These are phyloP conservation scores for Fusarium devonianum DNA, from an alignment of 2,329 filamentous ascomycete species.

Conservation along the genomic window DNA sequence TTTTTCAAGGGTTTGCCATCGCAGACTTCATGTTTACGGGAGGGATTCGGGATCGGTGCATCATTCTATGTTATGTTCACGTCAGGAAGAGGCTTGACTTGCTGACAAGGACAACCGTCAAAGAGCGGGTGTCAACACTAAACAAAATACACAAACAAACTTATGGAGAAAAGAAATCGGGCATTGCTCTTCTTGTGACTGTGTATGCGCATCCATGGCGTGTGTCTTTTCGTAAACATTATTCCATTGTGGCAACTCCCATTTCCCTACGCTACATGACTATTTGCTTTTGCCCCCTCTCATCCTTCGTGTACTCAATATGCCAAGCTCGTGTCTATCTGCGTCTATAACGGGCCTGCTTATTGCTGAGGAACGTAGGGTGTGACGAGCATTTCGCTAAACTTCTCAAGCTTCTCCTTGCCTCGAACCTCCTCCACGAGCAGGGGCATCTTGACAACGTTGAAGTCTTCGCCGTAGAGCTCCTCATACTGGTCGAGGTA, in stretches of 20 bases:
- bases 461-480: slow-evolving; percentile 93
- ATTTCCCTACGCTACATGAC: slow-evolving; percentile 16
- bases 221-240: slow-evolving; percentile 17
- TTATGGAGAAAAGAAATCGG: slow-evolving; percentile 14
- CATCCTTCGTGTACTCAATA: slow-evolving; percentile 18
- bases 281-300: slow-evolving; percentile 5
- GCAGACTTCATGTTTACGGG: slow-evolving; percentile 19
- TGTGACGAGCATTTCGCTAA: slow-evolving; percentile 82
- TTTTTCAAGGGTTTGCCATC: slow-evolving; percentile 4
- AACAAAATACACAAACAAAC: slow-evolving; percentile 27
- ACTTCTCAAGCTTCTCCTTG: slow-evolving; percentile 91
- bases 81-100: neutral
- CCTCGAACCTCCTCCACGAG: slow-evolving; percentile 95
- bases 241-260: slow-evolving; percentile 31
- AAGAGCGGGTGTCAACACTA: slow-evolving; percentile 15
- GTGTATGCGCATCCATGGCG: slow-evolving; percentile 5
- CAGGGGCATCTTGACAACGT: slow-evolving; percentile 97
- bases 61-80: slow-evolving; percentile 7
- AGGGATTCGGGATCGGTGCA: slow-evolving; percentile 2
- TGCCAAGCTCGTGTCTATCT: slow-evolving; percentile 8
- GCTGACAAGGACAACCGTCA: slow-evolving; percentile 1
- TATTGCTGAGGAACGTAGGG: slow-evolving; percentile 74
- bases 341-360: slow-evolving; percentile 15
- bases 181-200: slow-evolving; percentile 31
- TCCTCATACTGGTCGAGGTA: slow-evolving; percentile 99